phyloP scores from a whole-genome alignment of 306 rosid genomes.

The Quercus bicolor region DNA sequence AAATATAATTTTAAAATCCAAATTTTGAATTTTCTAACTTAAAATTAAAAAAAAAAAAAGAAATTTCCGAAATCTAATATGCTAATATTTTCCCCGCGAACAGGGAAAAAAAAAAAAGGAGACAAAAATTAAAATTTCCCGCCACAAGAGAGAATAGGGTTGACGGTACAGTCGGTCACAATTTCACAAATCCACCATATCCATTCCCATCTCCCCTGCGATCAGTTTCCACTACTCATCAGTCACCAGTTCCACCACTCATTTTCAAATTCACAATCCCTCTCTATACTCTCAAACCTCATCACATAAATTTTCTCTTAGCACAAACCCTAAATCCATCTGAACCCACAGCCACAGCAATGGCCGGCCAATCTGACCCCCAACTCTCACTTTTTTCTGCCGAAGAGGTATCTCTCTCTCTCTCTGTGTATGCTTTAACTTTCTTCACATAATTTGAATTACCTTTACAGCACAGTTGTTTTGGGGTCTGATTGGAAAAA shows the following conservation, averaged over 20 bases:
- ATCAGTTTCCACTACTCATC: not conserved
- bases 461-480: not conserved
- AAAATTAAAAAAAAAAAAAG: too few species aligned
- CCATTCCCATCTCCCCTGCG: not conserved
- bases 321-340: not conserved
- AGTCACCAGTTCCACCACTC: too few species aligned
- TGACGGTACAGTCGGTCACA: not conserved
- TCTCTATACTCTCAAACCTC: not conserved
- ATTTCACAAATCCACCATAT: not conserved
- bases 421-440: not conserved
- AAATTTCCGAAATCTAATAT: too few species aligned
- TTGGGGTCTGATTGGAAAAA: not conserved
- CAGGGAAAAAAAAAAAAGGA: rapidly evolving
- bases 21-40: too few species aligned
- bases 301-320: not conserved
- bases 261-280: not conserved
- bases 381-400: conserved; percentile 32
- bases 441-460: not conserved
- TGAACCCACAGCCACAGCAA: not conserved
- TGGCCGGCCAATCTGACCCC: conserved; percentile 51
- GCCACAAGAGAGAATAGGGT: not conserved
- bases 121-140: not conserved
- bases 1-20: too few species aligned
- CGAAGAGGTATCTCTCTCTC: conserved; percentile 35
- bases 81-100: too few species aligned